These are phyloP conservation scores for Breviolum minutum DNA, from an alignment of 73 alveolate genomes.

Conservation along the genomic window DNA sequence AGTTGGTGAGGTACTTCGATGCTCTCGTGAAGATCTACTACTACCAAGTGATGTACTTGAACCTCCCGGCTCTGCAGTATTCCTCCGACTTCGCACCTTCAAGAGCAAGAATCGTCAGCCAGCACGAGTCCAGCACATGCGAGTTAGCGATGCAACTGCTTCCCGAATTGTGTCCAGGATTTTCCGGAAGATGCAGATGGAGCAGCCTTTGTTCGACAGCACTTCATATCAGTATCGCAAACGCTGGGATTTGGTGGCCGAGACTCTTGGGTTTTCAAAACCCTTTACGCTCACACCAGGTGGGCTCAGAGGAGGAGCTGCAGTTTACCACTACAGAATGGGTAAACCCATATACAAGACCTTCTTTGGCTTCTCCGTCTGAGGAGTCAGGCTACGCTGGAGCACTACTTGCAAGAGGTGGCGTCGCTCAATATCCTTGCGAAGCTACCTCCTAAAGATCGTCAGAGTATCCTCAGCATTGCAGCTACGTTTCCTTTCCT, in stretches of 20 bases:
- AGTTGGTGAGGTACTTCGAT: background rate
- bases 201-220: background rate
- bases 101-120: background rate
- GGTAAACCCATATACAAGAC: background rate
- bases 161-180: background rate
- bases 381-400: background rate
- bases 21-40: background rate
- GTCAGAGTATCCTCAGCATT: background rate
- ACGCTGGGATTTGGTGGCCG: background rate
- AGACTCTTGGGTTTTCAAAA: no score
- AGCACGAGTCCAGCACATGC: background rate
- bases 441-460: no score
- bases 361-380: background rate
- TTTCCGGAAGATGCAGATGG: background rate
- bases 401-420: conserved; percentile 4
- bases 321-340: background rate
- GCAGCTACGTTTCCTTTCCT: background rate
- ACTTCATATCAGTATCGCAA: background rate
- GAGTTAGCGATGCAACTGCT: background rate
- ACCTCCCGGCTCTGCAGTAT: background rate
- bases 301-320: conserved; percentile 10
- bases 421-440: background rate
- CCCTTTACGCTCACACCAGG: background rate
- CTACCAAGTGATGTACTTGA: background rate
- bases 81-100: background rate